These are phyloP conservation scores for Rhizopus microsporus DNA, from an alignment of 371 early-diverging fungal species.

Conservation along the genomic window DNA sequence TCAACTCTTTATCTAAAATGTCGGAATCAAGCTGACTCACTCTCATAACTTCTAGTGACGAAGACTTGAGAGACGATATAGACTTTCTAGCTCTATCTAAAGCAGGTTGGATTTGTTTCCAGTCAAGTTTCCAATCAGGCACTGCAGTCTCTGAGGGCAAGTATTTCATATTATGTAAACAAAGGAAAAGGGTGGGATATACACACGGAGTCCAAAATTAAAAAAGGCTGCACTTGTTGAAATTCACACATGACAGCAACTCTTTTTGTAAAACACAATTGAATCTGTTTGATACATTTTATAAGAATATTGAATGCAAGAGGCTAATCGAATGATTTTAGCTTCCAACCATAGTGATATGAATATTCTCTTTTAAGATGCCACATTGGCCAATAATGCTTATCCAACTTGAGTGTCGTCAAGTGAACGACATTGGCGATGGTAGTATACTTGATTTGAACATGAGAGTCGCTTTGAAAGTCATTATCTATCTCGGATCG, in stretches of 20 bases:
- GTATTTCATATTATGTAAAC: no score
- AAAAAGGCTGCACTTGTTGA: no score
- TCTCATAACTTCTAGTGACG: constrained; percentile 70
- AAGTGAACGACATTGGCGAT: constrained; percentile 52
- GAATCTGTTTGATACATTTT: no score
- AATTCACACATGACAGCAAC: no score
- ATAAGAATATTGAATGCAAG: background rate
- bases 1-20: constrained; percentile 77
- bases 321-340: constrained; percentile 2
- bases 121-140: constrained; percentile 58
- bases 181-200: no score
- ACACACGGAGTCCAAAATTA: no score
- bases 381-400: constrained; percentile 76
- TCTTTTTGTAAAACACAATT: no score
- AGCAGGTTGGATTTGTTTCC: constrained; percentile 59
- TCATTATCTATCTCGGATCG: constrained; percentile 30
- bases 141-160: constrained; percentile 39
- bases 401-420: constrained; percentile 61
- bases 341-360: constrained; percentile 52
- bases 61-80: constrained; percentile 54
- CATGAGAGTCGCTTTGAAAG: constrained; percentile 42
- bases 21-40: constrained; percentile 90
- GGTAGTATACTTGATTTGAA: constrained; percentile 65
- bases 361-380: constrained; percentile 52
- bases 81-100: constrained; percentile 54